Evolutionary conservation across 495 filamentous ascomycete species (phyloP).

Genomic region (Lasiosphaeris hirsuta): DNA sequence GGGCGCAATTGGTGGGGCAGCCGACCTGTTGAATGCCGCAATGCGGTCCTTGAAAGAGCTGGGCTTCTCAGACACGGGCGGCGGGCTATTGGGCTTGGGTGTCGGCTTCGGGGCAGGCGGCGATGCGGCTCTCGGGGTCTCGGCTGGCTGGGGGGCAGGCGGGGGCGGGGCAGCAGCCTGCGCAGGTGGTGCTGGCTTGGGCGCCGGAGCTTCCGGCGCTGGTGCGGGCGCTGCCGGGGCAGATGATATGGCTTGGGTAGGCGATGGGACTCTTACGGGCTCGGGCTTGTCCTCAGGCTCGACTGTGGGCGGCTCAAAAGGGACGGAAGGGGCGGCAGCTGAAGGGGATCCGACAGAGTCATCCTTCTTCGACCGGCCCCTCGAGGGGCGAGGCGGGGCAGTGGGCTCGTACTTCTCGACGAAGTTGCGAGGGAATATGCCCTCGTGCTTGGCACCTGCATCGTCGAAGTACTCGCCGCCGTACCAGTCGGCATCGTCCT

Average conservation of each 20-base stretch:
- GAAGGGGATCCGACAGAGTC: conserved; percentile 53
- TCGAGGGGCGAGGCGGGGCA: conserved; percentile 78
- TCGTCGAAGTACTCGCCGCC: conserved; percentile 82
- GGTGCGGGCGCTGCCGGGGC: conserved; percentile 26
- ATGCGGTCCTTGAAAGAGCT: conserved; percentile 92
- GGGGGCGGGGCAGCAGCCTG: conserved; percentile 41
- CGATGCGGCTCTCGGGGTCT: conserved; percentile 23
- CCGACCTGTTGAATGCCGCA: conserved; percentile 90
- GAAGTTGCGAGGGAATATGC: conserved; percentile 95
- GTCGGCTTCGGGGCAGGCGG: conserved; percentile 46
- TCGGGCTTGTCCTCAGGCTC: conserved; percentile 32
- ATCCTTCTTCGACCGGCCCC: conserved; percentile 74
- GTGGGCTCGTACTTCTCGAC: conserved; percentile 92
- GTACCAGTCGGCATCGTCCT: conserved; percentile 95
- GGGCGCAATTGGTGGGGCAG: conserved; percentile 79
- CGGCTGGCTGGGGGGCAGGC: conserved; percentile 29
- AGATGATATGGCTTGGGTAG: conserved; percentile 24
- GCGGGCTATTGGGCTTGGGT: conserved; percentile 49
- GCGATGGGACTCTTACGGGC: conserved; percentile 20
- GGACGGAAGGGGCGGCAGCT: conserved; percentile 61
- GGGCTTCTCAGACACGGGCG: conserved; percentile 77
- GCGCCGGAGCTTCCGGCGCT: conserved; percentile 34
- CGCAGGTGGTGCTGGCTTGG: conserved; percentile 36
- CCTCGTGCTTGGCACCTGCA: conserved; percentile 68
- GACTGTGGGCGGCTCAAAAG: conserved; percentile 30